Conservation (phyloP, 768 basidiomycete species). For the Suillus spraguei region DNA sequence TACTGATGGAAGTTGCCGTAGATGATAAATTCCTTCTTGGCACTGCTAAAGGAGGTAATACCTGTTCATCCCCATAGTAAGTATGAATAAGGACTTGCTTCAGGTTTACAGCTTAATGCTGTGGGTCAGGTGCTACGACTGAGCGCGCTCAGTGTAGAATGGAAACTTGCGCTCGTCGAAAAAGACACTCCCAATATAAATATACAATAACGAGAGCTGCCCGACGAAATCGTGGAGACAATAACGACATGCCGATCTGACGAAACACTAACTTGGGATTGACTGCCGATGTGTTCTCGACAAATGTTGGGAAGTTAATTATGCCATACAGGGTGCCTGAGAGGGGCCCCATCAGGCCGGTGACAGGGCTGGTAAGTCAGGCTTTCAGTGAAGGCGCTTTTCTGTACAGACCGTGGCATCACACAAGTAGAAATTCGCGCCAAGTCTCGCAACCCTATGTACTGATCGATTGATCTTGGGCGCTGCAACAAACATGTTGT, state of each 20-base stretch:
- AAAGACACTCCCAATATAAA: conserved; percentile 21
- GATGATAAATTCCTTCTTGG: background rate
- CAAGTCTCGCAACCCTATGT: conserved; percentile 8
- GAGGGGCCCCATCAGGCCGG: conserved; percentile 1
- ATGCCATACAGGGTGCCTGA: no score
- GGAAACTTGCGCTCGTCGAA: conserved; percentile 29
- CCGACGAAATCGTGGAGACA: conserved; percentile 28
- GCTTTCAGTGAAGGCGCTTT: conserved; percentile 28
- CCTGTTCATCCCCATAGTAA: background rate
- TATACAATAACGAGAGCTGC: conserved; percentile 28
- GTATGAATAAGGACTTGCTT: conserved; percentile 38
- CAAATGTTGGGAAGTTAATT: no score
- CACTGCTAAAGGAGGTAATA: background rate
- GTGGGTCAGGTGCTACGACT: conserved; percentile 23
- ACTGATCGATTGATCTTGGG: background rate
- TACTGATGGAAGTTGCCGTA: background rate
- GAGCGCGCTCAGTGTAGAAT: conserved; percentile 21
- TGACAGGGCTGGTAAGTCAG: no score
- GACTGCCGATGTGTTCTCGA: no score
- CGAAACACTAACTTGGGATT: conserved; percentile 13
- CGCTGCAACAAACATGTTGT: background rate
- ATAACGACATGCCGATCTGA: conserved; percentile 14
- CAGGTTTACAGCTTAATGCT: conserved; percentile 37
- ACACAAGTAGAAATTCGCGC: background rate
- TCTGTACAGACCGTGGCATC: conserved; percentile 28